These are phyloP conservation scores for Cryptococcus sp. DNA, from an alignment of 1,284 basidiomycete species.

Conservation along the genomic window DNA sequence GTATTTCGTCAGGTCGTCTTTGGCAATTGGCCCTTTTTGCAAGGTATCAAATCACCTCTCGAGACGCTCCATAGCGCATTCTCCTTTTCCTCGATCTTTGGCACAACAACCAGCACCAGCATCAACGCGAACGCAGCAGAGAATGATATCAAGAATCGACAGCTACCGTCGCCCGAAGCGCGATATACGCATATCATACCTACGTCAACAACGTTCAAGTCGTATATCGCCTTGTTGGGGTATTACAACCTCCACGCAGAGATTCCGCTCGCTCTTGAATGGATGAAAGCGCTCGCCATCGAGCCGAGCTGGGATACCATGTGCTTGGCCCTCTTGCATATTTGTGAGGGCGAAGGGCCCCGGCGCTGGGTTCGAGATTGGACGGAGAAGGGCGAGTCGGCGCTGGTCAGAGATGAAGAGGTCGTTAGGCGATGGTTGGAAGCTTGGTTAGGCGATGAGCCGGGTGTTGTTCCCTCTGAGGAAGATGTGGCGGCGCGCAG, in stretches of 20 bases:
- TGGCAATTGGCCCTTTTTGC: slow-evolving; percentile 41
- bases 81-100: slow-evolving; percentile 23
- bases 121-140: not conserved
- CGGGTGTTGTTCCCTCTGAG: slow-evolving; percentile 57
- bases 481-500: slow-evolving; percentile 32
- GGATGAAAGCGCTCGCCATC: slow-evolving; percentile 69
- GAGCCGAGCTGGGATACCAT: slow-evolving; percentile 62
- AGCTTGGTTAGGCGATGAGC: slow-evolving; percentile 64
- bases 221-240: slow-evolving; percentile 68
- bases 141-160: not conserved
- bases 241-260: slow-evolving; percentile 59
- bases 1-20: slow-evolving; percentile 40
- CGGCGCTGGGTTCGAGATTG: slow-evolving; percentile 61
- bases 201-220: slow-evolving; percentile 59
- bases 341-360: slow-evolving; percentile 67
- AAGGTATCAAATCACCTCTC: slow-evolving; percentile 33
- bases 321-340: slow-evolving; percentile 66
- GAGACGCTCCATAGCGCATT: slow-evolving; percentile 18
- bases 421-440: slow-evolving; percentile 64
- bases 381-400: slow-evolving; percentile 39
- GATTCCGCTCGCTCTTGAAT: slow-evolving; percentile 70
- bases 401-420: slow-evolving; percentile 55
- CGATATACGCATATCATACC: slow-evolving; percentile 58
- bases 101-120: slow-evolving; percentile 5
- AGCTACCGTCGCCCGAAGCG: slow-evolving; percentile 18